A percentile compares a stretch with the other conserved stretches of the same genome.
Evolutionary conservation across 106 monocot species (phyloP).

Genomic region (Dendrobium officinale): DNA sequence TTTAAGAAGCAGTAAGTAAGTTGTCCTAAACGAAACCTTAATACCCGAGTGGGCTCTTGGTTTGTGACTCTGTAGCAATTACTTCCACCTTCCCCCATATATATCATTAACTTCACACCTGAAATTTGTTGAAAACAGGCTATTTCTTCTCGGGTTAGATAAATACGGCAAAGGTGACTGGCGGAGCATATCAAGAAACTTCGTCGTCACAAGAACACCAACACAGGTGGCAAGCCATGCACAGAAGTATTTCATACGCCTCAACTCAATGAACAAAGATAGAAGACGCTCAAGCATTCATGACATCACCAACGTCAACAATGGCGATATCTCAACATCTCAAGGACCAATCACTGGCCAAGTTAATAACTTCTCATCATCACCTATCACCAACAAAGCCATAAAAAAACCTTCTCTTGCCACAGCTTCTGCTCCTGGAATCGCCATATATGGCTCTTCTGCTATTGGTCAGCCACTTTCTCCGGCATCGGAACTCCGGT

Average conservation of each 20-base stretch:
- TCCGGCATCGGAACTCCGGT: constrained; percentile 22
- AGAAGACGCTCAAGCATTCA: constrained; percentile 55
- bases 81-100: no score
- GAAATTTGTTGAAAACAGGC: constrained; percentile 8
- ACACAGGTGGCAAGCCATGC: constrained; percentile 69
- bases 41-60: no score
- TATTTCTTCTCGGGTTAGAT: constrained; percentile 54
- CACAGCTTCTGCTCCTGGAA: constrained; percentile 14
- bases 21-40: no score
- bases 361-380: constrained; percentile 9
- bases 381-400: constrained; percentile 8
- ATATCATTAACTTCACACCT: neutral
- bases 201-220: constrained; percentile 46
- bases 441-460: constrained; percentile 13
- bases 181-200: constrained; percentile 65
- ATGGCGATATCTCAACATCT: constrained; percentile 21
- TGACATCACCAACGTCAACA: constrained; percentile 39
- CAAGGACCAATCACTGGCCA: constrained; percentile 38
- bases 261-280: constrained; percentile 55
- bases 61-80: no score
- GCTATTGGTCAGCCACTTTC: constrained; percentile 32
- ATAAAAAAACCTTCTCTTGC: constrained; percentile 16
- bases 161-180: constrained; percentile 68
- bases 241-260: constrained; percentile 55
- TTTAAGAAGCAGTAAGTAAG: no score